Evolutionary conservation across 2,329 filamentous ascomycete genomes (phyloP), one percentile per base, ranked within the genome.

Genomic region (Aspergillus calidoustus): DNA sequence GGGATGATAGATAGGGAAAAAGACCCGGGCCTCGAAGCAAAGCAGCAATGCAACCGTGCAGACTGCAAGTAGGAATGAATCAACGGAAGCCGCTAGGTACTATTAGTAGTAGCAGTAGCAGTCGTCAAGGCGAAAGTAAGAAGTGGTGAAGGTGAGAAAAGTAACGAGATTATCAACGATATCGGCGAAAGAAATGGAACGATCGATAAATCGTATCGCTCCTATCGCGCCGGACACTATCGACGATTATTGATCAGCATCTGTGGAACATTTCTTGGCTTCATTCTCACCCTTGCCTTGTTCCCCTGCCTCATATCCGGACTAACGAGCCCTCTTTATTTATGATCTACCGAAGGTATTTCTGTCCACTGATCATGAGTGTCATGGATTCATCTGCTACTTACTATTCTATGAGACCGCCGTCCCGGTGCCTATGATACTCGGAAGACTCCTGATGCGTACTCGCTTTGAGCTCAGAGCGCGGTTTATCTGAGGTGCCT

Each of bases 191-290:
- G 47, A 47, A 54, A 51, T 49, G 56, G 59, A 34, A 61, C 31
- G 43, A 61, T 61, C 55, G 57, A 61, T 59, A 62, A 50, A 59
- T 15, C 28, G 44, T 47, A 64, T 62, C 62, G 59, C 59, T 63
- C 60, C 52, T 63, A 65, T 66, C 64, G 64, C 61, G 59, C 48
- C 62, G 57, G 58, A 61, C 59, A 62, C 64, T 65, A 66, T 66
- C 64, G 50, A 61, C 59, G 59, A 63, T 66, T 61, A 66, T 66
- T 66, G 60, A 64, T 65, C 64, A 54, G 46, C 41, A 54, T 60
- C 56, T 50, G 59, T 31, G 55, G 54, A 56, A 62, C 59, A 44
- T 51, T 60, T 61, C 63, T 66, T 64, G 60, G 62, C 60, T 55
- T 57, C 55, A 57, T 43, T 47, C 15, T 23, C 22, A 47, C 23